Evolutionary conservation across 2,329 filamentous ascomycete genomes (phyloP).

Genomic region (Sclerotiophoma versabilis): DNA sequence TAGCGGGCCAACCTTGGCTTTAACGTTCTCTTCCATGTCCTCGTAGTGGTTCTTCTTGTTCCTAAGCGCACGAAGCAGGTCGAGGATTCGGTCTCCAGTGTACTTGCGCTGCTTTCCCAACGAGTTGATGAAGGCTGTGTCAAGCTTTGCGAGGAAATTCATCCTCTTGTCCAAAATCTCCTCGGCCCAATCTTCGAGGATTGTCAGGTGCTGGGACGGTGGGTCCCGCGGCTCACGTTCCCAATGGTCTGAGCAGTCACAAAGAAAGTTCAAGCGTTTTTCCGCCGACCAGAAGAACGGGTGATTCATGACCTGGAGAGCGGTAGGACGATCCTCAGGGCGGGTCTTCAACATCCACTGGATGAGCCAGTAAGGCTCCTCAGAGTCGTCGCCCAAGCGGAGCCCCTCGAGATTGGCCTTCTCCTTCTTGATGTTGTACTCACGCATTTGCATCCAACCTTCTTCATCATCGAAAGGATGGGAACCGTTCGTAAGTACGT

Average conservation of each 20-base stretch:
- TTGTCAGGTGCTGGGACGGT: constrained; percentile 70
- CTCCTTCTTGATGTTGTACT: constrained; percentile 96
- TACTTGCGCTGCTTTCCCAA: constrained; percentile 96
- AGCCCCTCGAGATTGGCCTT: constrained; percentile 75
- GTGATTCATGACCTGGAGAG: constrained; percentile 83
- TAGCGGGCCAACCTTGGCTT: constrained; percentile 73
- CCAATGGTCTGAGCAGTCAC: constrained; percentile 94
- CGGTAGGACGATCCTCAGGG: constrained; percentile 73
- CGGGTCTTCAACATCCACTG: constrained; percentile 76
- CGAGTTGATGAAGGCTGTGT: constrained; percentile 83
- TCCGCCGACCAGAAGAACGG: constrained; percentile 96
- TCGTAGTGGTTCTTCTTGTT: constrained; percentile 99
- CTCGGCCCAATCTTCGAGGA: constrained; percentile 60
- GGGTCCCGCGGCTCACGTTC: constrained; percentile 90
- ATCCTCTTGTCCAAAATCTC: constrained; percentile 62
- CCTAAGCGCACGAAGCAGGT: constrained; percentile 84
- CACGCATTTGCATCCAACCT: constrained; percentile 81
- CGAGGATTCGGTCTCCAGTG: constrained; percentile 80
- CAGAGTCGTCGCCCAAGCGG: constrained; percentile 81
- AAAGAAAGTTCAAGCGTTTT: constrained; percentile 90
- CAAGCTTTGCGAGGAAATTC: constrained; percentile 80
- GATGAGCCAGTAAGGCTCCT: constrained; percentile 88
- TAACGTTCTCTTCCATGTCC: constrained; percentile 86
- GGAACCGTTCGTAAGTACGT: constrained; percentile 89
- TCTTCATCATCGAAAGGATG: constrained; percentile 96